phyloP scores from a whole-genome alignment of 495 filamentous ascomycete genomes.

The Neurospora intermedia region DNA sequence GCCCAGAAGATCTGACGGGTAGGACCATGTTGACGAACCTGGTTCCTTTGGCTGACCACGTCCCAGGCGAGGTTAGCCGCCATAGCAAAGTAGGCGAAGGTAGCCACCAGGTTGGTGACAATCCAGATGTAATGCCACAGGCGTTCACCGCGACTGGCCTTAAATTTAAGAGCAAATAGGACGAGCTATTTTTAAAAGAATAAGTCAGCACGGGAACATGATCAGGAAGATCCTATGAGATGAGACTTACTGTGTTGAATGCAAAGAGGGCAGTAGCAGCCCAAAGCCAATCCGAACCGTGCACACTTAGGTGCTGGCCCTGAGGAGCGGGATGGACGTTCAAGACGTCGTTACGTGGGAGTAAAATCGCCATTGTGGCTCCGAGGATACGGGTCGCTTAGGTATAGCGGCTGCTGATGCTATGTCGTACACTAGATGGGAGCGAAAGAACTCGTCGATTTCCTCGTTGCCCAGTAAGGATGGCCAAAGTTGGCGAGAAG shows the following conservation, averaged over 20 bases:
- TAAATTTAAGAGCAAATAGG: constrained; percentile 27
- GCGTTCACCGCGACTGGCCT: constrained; percentile 33
- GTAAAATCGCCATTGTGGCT: constrained; percentile 11
- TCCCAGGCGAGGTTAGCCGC: constrained; percentile 34
- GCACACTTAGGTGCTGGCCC: constrained; percentile 24
- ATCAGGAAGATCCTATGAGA: constrained; percentile 1
- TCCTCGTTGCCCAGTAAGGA: neutral
- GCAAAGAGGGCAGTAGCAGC: constrained; percentile 34
- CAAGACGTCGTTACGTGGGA: constrained; percentile 31
- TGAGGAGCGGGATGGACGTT: constrained; percentile 32
- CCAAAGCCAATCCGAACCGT: constrained; percentile 40
- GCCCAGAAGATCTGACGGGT: constrained; percentile 40
- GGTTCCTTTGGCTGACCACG: constrained; percentile 23
- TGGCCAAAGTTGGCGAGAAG: neutral
- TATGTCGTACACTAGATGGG: neutral
- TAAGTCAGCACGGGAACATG: neutral
- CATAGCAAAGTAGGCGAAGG: constrained; percentile 35
- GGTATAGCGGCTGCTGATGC: neutral
- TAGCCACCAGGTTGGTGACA: constrained; percentile 34
- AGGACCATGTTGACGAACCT: constrained; percentile 12
- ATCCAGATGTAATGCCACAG: constrained; percentile 47
- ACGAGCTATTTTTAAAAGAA: constrained; percentile 10
- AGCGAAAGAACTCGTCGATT: neutral
- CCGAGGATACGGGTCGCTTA: neutral
- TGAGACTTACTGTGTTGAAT: constrained; percentile 22